Evolutionary conservation across 345 rosid species (phyloP), one percentile per base, ranked within the genome.

Genomic region (Lumnitzera littorea): DNA sequence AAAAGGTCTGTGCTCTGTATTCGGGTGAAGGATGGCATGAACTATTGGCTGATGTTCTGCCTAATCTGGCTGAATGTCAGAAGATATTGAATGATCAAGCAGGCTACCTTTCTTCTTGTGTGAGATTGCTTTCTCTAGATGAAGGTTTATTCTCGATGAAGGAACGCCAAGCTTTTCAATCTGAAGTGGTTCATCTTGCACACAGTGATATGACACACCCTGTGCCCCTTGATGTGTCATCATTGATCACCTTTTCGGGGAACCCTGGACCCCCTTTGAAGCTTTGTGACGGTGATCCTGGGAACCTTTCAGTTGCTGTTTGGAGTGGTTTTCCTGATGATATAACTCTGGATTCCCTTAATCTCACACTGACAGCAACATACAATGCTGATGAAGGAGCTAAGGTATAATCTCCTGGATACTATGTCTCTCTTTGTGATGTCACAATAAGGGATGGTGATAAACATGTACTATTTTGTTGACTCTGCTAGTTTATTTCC

Each of bases 261-360:
- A 90, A 81, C 69, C 80, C 86, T 54, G 91, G 97, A 16, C 90
- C 91, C 70, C 89, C 90, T 11, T 74, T 90, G 72, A 82, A 84
- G 70, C 75, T 94, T 64, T 88, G 97, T 82, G 97, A 90, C 79
- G 96, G 96, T 60, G 99, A 94, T 80, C 95, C 96, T 29, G 96
- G 95, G 51, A 78, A 72, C 72, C 82, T 94, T 46, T 86, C 91
- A 62, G 88, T 94, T 43, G 82, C 86, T 60, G 86, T 90, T 54
- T 88, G 97, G 99, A 94, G 99, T 74, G 97, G 96, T 48, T 94
- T 94, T 78, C 97, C 97, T 71, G 88, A 88, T 76, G 88, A 90
- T 65, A 94, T 94, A 77, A 94, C 91, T 51, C 86, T 94, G 74
- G 97, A 90, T 78, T 86, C 88, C 9, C 87, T 94, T 60, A 87